Evolutionary conservation across 2,329 filamentous ascomycete genomes (phyloP), one percentile per base, ranked within the genome.

Genomic region (Trichoderma oligosporum): DNA sequence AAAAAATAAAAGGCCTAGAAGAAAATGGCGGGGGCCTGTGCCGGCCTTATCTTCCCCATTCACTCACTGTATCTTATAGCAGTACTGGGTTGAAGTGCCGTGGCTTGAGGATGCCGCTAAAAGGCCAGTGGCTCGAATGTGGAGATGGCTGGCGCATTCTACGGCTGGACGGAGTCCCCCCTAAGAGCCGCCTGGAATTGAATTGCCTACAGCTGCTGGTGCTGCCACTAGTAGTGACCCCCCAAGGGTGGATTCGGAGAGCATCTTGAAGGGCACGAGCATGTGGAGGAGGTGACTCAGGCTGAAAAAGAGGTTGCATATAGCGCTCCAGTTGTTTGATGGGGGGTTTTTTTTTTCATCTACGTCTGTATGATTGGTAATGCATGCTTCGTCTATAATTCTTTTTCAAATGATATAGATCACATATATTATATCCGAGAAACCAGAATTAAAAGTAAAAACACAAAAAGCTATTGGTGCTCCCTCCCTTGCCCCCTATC

Each of bases 21-120:
- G n/a, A 36, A 44, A 44, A 47, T 24, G 51, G 44, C 46, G 42
- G 57, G 64, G 66, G 65, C 64, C 64, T 62, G 61, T 61, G 59
- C 64, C 64, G 61, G 62, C 64, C 61, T 65, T 66, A 67, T 68
- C 64, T 12, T 29, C 51, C 46, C 51, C 29, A 41, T 12, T 41
- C 51, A n/a, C n/a, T n/a, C n/a, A n/a, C n/a, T n/a, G n/a, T n/a
- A 31, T 5, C 27, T 31, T 5, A 31, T 5, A 11, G 27, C 27
- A 45, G 51, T 25, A 36, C 36, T 14, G 38, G 39, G 22, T 16
- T 33, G 29, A 36, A 22, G 47, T 38, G 47, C 35, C 35, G 47
- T 48, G 47, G 49, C 33, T 45, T 39, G 11, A 55, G 51, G 51
- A 55, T 16, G 41, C 31, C 39, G 41, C 51, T 44, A 53, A 35